Base-by-base conservation (phyloP, 352 stramenopile species). In the Stramenopiles sp. region DNA sequence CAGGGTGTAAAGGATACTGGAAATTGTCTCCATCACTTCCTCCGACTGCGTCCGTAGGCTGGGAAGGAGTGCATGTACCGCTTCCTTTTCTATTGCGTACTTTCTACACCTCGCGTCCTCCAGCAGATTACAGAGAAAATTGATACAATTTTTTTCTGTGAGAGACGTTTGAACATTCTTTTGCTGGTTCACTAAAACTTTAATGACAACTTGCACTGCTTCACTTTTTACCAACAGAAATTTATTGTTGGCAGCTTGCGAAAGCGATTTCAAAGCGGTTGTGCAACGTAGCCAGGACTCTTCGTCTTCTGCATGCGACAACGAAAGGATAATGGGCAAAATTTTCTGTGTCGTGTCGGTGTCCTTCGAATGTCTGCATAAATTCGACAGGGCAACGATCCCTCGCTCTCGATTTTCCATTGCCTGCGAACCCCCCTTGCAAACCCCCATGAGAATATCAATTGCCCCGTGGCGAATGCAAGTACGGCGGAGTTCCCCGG, bases 271-370 rank as follows among this genome's bases (percentile, higher is more conserved):
- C 43, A 53, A 25, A 25, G 43, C 43, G 43, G 43, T 53, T 53
- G 43, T 53, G 25, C 43, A 53, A 12, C 43, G 43, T 53, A 18
- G 12, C 43, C 43, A 53, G 12, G 43, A 53, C 12, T 53, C 43
- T 53, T 53, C 43, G 25, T 53, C 43, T 53, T 53, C 43, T 18
- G 12, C 25, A 53, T 53, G 43, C 12, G 43, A 53, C 25, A 53
- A 53, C 43, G 43, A 53, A 12, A 53, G 43, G 25, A 53, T 53
- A 53, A 53, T 53, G 43, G 43, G 43, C 43, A 53, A 53, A 53
- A 53, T 53, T 12, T 25, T 12, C 25, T 53, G 43, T 18, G 43
- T 53, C 25, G 43, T 53, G 12, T 53, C 43, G 12, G 43, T 53
- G 12, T 53, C 43, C 25, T 53, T 53, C 12, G 12, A 18, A 12